Conservation (phyloP, 2,329 filamentous ascomycete species). For the Alternaria postmessia region DNA sequence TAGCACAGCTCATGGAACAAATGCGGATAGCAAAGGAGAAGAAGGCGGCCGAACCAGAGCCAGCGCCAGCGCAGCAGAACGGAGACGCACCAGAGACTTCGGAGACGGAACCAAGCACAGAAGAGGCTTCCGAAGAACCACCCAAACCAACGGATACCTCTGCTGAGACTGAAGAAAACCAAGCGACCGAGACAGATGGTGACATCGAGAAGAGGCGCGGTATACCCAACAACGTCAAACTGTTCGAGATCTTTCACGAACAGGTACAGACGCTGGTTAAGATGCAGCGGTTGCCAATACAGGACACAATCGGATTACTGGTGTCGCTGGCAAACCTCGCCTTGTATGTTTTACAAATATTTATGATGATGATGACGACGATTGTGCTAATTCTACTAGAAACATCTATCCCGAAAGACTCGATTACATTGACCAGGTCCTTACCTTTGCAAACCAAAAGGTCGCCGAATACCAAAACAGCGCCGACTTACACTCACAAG, state of each 20-base stretch:
- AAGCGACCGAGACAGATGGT: slow-evolving; percentile 52
- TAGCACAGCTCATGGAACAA: slow-evolving; percentile 79
- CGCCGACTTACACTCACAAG: slow-evolving; percentile 88
- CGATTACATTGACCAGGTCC: slow-evolving; percentile 94
- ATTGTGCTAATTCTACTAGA: slow-evolving; percentile 47
- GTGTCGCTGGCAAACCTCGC: slow-evolving; percentile 95
- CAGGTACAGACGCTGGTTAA: slow-evolving; percentile 95
- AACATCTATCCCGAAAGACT: slow-evolving; percentile 94
- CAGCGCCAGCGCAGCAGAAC: slow-evolving; percentile 43
- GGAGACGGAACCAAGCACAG: slow-evolving; percentile 32
- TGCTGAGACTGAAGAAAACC: slow-evolving; percentile 48
- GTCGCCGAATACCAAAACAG: slow-evolving; percentile 90
- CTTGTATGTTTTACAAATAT: slow-evolving; percentile 60
- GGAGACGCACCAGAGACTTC: slow-evolving; percentile 36
- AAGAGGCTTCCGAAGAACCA: slow-evolving; percentile 41
- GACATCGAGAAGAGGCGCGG: slow-evolving; percentile 58
- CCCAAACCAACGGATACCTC: slow-evolving; percentile 37
- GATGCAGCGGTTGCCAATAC: slow-evolving; percentile 87
- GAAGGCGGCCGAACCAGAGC: slow-evolving; percentile 45
- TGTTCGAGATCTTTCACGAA: slow-evolving; percentile 97
- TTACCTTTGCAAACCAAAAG: slow-evolving; percentile 87
- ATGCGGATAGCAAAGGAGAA: slow-evolving; percentile 72
- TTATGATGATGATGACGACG: not conserved
- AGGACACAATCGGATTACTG: slow-evolving; percentile 91
- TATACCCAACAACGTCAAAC: slow-evolving; percentile 79